These are phyloP conservation scores for Dothidotthia symphoricarpi DNA, from an alignment of 2,329 filamentous ascomycete genomes.

Conservation along the genomic window DNA sequence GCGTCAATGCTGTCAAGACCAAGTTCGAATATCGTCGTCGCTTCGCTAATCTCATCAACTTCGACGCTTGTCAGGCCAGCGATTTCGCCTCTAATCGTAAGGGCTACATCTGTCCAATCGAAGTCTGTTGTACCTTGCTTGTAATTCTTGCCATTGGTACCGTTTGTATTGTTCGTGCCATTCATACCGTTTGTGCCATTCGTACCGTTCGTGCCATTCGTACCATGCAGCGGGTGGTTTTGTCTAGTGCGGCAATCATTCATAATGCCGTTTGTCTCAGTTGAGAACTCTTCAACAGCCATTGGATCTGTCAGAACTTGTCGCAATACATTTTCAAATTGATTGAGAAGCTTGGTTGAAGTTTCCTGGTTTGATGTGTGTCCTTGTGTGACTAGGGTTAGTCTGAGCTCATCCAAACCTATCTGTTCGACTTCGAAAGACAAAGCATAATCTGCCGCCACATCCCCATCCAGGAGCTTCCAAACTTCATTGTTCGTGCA, in stretches of 20 bases:
- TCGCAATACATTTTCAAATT: constrained; percentile 45
- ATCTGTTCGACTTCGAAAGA: constrained; percentile 70
- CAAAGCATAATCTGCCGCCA: constrained; percentile 67
- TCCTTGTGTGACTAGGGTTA: constrained; percentile 61
- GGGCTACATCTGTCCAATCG: constrained; percentile 58
- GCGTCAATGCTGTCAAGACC: constrained; percentile 91
- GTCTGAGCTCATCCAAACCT: constrained; percentile 48
- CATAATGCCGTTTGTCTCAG: constrained; percentile 2
- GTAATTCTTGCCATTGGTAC: background rate
- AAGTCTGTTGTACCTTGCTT: constrained; percentile 45
- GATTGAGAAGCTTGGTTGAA: constrained; percentile 43
- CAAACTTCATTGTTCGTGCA: constrained; percentile 50
- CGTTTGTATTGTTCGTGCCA: background rate
- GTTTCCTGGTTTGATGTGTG: constrained; percentile 40
- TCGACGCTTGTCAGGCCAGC: constrained; percentile 59
- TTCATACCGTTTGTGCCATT: too few species aligned
- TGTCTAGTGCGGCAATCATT: background rate
- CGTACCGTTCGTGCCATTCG: background rate
- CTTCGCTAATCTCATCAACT: constrained; percentile 53
- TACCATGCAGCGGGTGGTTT: background rate
- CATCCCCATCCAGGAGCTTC: constrained; percentile 46
- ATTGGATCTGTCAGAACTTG: constrained; percentile 39
- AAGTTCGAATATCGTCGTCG: constrained; percentile 71
- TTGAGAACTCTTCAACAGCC: constrained; percentile 13
- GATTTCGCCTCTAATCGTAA: constrained; percentile 60